Evolutionary conservation across 2,329 filamentous ascomycete species (phyloP).

Genomic region (Helotiales sp.): DNA sequence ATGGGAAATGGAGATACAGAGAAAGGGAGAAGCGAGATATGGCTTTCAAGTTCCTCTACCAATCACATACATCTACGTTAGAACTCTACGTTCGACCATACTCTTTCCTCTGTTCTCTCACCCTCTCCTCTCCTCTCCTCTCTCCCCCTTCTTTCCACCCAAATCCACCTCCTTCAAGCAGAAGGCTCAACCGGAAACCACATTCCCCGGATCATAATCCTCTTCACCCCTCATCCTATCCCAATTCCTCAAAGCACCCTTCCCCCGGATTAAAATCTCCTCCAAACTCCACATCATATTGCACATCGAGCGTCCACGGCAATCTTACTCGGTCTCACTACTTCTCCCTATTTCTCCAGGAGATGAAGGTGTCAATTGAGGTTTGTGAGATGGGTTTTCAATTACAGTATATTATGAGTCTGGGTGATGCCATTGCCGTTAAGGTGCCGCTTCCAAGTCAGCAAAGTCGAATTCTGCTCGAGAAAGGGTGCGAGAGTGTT

Average conservation of each 20-base stretch:
- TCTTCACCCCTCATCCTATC: constrained; percentile 29
- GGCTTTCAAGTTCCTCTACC: too few species aligned
- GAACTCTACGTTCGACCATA: too few species aligned
- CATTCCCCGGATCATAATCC: constrained; percentile 32
- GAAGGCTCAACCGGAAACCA: constrained; percentile 28
- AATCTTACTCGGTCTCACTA: constrained; percentile 19
- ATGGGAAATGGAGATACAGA: too few species aligned
- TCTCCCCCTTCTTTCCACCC: not conserved
- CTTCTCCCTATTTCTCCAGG: constrained; percentile 13
- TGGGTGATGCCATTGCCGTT: not conserved
- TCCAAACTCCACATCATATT: constrained; percentile 15
- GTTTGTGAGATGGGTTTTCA: not conserved
- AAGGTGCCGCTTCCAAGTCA: not conserved
- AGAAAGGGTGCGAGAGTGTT: too few species aligned
- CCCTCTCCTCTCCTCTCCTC: too few species aligned
- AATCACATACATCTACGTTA: too few species aligned
- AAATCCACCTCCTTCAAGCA: not conserved
- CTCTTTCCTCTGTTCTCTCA: too few species aligned
- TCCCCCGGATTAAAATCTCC: too few species aligned
- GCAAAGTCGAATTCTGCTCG: too few species aligned
- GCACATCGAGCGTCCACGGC: constrained; percentile 18
- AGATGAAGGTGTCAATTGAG: not conserved
- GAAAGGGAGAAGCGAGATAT: too few species aligned
- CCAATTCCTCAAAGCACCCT: constrained; percentile 28
- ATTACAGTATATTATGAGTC: not conserved